Conservation (phyloP, 192 early-diverging fungal genomes). For the Gamsiella multidivaricata region DNA sequence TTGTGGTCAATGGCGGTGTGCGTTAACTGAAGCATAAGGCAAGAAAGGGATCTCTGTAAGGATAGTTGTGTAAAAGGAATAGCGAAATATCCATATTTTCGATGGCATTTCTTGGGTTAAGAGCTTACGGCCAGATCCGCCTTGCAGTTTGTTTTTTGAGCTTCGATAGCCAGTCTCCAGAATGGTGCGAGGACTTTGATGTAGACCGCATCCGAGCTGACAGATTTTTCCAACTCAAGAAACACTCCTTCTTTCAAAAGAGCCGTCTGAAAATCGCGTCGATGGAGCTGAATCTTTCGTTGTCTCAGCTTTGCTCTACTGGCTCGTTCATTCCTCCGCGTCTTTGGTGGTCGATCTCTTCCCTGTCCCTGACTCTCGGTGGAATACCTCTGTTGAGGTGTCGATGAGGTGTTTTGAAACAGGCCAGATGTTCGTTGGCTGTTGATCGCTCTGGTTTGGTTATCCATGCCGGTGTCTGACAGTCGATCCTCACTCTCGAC, state of each 20-base stretch:
- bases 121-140: constrained; percentile 34
- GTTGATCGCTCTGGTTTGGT: not conserved
- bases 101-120: too few relatives aligned
- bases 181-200: constrained; percentile 52
- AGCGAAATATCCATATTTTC: too few relatives aligned
- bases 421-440: not conserved
- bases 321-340: not conserved
- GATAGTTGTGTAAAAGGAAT: too few relatives aligned
- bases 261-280: constrained; percentile 37
- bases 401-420: not conserved
- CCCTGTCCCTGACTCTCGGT: too few relatives aligned
- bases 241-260: constrained; percentile 44
- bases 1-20: too few relatives aligned
- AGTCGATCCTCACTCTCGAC: too few relatives aligned
- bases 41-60: too few relatives aligned
- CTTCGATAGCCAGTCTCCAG: constrained; percentile 33
- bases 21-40: too few relatives aligned
- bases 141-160: constrained; percentile 45
- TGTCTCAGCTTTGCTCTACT: constrained; percentile 26
- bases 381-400: not conserved
- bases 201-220: constrained; percentile 38
- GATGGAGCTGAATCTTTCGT: constrained; percentile 28
- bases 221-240: constrained; percentile 37
- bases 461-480: not conserved
- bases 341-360: too few relatives aligned